These are phyloP conservation scores for Fusarium lateritium DNA, from an alignment of 2,329 filamentous ascomycete genomes.

Conservation along the genomic window DNA sequence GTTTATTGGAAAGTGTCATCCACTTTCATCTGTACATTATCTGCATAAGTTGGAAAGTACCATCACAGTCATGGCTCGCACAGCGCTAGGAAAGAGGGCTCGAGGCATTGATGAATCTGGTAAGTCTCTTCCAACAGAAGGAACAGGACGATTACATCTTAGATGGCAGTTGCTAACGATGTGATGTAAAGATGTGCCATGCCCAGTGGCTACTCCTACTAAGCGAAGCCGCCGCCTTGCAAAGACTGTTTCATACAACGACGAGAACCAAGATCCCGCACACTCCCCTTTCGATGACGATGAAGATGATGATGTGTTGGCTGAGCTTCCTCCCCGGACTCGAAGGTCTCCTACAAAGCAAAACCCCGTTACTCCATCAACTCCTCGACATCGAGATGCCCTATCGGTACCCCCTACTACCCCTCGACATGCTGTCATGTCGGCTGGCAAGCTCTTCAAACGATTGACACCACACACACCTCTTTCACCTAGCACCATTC, in stretches of 20 bases:
- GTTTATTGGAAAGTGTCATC: conserved; percentile 43
- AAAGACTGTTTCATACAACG: conserved; percentile 65
- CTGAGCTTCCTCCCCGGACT: conserved; percentile 52
- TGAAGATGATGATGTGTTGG: conserved; percentile 60
- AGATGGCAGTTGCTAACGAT: conserved; percentile 35
- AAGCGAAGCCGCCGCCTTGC: conserved; percentile 64
- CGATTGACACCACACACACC: conserved; percentile 85
- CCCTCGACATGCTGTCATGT: conserved; percentile 86
- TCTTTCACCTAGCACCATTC: conserved; percentile 75
- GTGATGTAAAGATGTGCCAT: conserved; percentile 41
- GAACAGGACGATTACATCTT: conserved; percentile 2
- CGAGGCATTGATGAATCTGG: conserved; percentile 50
- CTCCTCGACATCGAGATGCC: conserved; percentile 84
- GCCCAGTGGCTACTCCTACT: conserved; percentile 52
- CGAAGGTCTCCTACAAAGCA: conserved; percentile 53
- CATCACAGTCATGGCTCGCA: conserved; percentile 49
- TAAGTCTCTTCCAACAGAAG: conserved; percentile 44
- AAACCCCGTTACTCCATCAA: conserved; percentile 77
- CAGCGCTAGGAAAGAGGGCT: conserved; percentile 55
- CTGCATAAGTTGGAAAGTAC: conserved; percentile 34
- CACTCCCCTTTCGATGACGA: conserved; percentile 50
- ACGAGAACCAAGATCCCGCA: conserved; percentile 75
- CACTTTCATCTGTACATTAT: conserved; percentile 30
- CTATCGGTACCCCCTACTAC: conserved; percentile 81
- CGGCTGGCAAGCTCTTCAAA: conserved; percentile 80